Evolutionary conservation across 257 asterid genomes (phyloP), one percentile per base, ranked within the genome.

Genomic region (Ophiorrhiza pumila): DNA sequence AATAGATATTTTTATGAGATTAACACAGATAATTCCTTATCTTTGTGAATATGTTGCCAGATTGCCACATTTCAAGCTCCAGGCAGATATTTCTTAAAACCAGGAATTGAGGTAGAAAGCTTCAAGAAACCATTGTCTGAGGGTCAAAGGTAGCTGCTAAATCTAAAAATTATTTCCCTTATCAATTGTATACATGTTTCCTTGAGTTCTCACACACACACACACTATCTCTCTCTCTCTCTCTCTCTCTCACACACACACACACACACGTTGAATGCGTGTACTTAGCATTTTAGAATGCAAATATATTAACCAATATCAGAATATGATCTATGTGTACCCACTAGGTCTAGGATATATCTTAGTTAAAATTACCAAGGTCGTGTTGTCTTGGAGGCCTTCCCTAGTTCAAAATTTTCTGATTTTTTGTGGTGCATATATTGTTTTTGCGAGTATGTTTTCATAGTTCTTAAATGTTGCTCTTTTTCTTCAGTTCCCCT

Each of bases 51-150:
- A 76, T 78, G 52, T 61, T 66, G 45, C 75, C 82, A 95, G 99
- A 80, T 95, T 79, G 98, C 98, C 29, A 81, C 41, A 78, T 87
- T 69, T 69, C 90, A 84, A 84, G 85, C 96, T 71, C 92, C 97
- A 66, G 99, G 96, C 80, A 90, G 87, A 85, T 95, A 95, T 81
- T 71, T 86, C 83, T 72, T 95, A 78, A 95, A 90, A 78, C 86
- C 88, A 25, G 97, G 81, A 80, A 79, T 77, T 73, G 96, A 91
- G 73, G 82, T 73, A 70, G 96, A 84, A 73, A 71, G 75, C 86
- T 79, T 61, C 57, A 89, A 79, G 85, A 88, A 89, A 85, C 86
- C 76, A 71, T 79, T 88, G 23, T 71, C 81, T 64, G 91, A 84
- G 77, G 83, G 77, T 84, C 93, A 83, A 87, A 92, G 98, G 99